Evolutionary conservation across 2,329 filamentous ascomycete species (phyloP), one percentile per base, ranked within the genome.

Genomic region (Thielaviopsis populi): DNA sequence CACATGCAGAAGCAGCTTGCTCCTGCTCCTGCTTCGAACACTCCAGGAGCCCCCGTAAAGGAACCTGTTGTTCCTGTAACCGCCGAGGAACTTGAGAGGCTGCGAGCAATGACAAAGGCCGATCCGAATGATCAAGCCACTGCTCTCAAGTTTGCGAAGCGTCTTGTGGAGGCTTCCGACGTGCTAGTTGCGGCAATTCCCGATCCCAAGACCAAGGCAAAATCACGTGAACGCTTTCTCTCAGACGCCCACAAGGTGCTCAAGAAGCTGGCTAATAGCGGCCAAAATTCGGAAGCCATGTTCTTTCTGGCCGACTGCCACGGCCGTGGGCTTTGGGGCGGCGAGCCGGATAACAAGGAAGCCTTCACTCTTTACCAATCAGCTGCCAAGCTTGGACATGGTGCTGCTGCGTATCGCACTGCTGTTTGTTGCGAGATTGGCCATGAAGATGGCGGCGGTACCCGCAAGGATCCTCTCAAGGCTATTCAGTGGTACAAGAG

Each of bases 401-500:
- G 88, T 1, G 86, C 88, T 63, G 89, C 90, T 33, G 94, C 94
- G 0, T 99, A 97, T 73, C 84, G 94, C 63, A 95, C 94, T 30
- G 94, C 94, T 0, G 92, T 99, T 0, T 99, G 94, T 76, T 97
- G 94, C 71, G 94, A 99, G 73, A 90, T 99, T 69, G 94, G 94
- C 2, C 85, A 91, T 64, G 92, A 97, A 71, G 91, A 95, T 70
- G 92, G 91, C 37, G 94, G 94, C 62, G 94, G 94, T 27, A 97
- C 94, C 0, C 85, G 89, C 65, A 88, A 87, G 69, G 94, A 99
- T 71, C 89, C 90, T 0, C 75, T 92, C 68, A 97, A 97, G 75
- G 92, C 94, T 1, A 91, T 97, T 22, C 92, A 97, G 73, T 99
- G 94, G 94, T 99, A 99, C 74, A 91, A 92, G 73, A 88, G 91